Conservation (phyloP, 1,284 basidiomycete species). For the Cryptococcus sp. region DNA sequence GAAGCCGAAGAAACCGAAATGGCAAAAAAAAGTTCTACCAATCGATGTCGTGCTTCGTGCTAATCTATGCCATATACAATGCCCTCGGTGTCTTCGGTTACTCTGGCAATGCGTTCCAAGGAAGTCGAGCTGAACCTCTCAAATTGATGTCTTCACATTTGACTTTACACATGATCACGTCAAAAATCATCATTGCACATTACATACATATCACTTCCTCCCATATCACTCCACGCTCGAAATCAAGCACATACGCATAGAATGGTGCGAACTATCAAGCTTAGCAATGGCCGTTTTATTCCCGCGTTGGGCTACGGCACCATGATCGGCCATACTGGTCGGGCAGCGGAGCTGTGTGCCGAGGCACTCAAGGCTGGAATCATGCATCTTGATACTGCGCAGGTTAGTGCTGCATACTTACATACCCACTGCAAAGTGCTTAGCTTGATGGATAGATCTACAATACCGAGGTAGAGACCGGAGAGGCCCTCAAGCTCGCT, state of each 20-base stretch:
- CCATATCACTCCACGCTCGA: no score
- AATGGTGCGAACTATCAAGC: constrained; percentile 29
- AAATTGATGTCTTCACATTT: no score
- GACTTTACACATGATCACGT: no score
- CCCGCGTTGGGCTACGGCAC: constrained; percentile 41
- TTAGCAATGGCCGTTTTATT: constrained; percentile 40
- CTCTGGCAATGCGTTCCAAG: no score
- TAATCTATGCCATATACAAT: no score
- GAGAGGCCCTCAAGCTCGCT: constrained; percentile 50
- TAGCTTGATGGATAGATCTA: constrained; percentile 7
- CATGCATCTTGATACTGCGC: constrained; percentile 49
- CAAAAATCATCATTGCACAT: no score
- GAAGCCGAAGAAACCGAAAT: neutral
- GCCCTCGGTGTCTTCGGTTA: no score
- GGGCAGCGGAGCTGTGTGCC: constrained; percentile 7
- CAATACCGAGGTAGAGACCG: constrained; percentile 51
- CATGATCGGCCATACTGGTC: constrained; percentile 17
- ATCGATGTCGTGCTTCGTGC: neutral
- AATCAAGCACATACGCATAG: no score
- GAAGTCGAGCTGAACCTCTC: no score
- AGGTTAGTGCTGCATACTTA: constrained; percentile 16
- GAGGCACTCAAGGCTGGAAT: constrained; percentile 45
- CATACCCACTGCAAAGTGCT: constrained; percentile 9
- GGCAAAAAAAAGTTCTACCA: neutral
- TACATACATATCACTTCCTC: no score